Percentiles rank a stretch among this genome's conserved stretches.
phyloP scores from a whole-genome alignment of 768 basidiomycete genomes.

The Lactifluus subvellereus region DNA sequence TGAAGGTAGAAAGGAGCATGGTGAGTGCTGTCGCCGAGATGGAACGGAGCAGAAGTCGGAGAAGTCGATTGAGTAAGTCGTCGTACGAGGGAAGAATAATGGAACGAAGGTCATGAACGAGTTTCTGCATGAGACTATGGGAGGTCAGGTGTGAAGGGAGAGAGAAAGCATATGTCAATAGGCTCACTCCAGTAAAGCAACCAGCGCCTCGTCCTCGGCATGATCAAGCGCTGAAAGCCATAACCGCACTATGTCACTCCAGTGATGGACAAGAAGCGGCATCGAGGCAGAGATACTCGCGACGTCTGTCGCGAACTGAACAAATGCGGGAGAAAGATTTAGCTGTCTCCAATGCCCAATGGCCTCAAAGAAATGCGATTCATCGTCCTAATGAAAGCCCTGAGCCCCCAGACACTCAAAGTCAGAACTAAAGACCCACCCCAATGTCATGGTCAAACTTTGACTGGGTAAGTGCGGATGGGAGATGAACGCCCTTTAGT shows the following conservation, averaged over 20 bases:
- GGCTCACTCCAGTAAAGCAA: conserved; percentile 70
- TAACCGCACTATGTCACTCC: conserved; percentile 56
- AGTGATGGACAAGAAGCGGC: conserved; percentile 77
- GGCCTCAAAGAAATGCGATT: conserved; percentile 71
- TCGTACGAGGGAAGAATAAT: conserved; percentile 62
- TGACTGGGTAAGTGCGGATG: conserved; percentile 50
- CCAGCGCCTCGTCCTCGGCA: conserved; percentile 68
- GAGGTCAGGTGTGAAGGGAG: conserved; percentile 19
- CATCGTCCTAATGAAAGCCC: conserved; percentile 50
- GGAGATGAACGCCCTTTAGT: conserved; percentile 66
- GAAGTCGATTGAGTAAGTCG: conserved; percentile 48
- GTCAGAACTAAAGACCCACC: conserved; percentile 30
- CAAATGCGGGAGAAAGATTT: conserved; percentile 70
- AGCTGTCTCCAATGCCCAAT: conserved; percentile 74
- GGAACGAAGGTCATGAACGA: conserved; percentile 74
- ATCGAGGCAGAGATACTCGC: conserved; percentile 64
- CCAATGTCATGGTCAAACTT: conserved; percentile 56
- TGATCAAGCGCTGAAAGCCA: conserved; percentile 56
- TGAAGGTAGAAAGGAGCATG: conserved; percentile 59
- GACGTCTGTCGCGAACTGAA: conserved; percentile 58
- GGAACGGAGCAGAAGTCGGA: conserved; percentile 50
- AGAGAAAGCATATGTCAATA: not conserved
- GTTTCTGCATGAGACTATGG: conserved; percentile 66
- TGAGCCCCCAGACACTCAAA: not conserved
- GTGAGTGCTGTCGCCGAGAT: conserved; percentile 59